Conservation (phyloP, 78 protist genomes). For the Polysphondylium violaceum region DNA sequence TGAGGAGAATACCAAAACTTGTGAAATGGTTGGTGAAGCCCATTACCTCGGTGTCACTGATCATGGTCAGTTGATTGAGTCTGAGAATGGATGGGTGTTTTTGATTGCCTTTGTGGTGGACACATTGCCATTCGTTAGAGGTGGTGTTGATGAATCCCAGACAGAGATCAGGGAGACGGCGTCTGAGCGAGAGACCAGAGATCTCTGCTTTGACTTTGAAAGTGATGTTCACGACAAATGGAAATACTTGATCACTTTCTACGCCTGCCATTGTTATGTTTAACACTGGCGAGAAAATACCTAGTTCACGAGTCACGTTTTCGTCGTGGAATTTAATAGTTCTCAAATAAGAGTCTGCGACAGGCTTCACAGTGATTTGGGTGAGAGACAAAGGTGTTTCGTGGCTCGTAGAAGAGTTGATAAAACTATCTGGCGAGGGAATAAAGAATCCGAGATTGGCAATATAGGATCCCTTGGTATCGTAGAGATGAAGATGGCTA, state of each 20-base stretch:
- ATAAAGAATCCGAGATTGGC: not conserved
- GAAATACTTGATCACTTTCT: not conserved
- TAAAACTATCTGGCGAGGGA: not conserved
- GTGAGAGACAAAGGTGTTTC: no score
- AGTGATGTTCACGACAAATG: slow-evolving; percentile 8
- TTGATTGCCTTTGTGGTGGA: not conserved
- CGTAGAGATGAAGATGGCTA: not conserved
- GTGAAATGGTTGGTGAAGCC: slow-evolving; percentile 38
- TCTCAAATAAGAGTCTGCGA: slow-evolving; percentile 17
- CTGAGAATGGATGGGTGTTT: not conserved
- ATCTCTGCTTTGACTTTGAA: not conserved
- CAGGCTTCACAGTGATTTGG: not conserved
- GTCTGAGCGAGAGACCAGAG: not conserved
- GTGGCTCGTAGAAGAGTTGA: not conserved
- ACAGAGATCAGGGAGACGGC: slow-evolving; percentile 3
- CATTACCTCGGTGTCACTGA: not conserved
- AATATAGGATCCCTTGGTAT: not conserved
- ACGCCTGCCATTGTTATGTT: slow-evolving; percentile 15
- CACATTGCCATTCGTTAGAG: slow-evolving; percentile 22
- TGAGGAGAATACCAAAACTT: slow-evolving; percentile 14
- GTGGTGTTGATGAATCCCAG: slow-evolving; percentile 19
- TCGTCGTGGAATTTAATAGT: not conserved
- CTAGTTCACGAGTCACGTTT: not conserved
- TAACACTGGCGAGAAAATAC: slow-evolving; percentile 4
- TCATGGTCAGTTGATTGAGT: not conserved